phyloP scores from a whole-genome alignment of 2,329 filamentous ascomycete genomes.

The Niveomyces coronatus region DNA sequence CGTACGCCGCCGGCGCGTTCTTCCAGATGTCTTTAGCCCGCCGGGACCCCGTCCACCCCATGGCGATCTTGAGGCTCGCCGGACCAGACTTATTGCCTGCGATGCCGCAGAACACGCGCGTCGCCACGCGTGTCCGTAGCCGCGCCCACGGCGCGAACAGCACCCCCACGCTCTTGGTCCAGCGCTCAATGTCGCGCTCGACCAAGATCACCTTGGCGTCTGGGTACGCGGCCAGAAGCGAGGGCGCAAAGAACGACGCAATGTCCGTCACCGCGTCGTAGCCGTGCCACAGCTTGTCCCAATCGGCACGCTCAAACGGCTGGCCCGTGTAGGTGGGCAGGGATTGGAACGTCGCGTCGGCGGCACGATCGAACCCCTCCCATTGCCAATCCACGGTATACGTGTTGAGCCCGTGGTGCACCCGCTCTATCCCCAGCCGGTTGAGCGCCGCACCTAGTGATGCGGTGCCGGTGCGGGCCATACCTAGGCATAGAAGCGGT shows the following conservation, averaged over 20 bases:
- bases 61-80: conserved; percentile 8
- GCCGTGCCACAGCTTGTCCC: conserved; percentile 17
- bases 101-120: not conserved
- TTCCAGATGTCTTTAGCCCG: conserved; percentile 1
- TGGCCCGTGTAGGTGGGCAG: conserved; percentile 14
- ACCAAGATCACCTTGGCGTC: conserved; percentile 20
- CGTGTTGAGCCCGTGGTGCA: conserved; percentile 9
- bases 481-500: conserved; percentile 10
- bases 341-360: conserved; percentile 8
- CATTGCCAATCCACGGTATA: not conserved
- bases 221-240: conserved; percentile 18
- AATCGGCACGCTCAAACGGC: conserved; percentile 13
- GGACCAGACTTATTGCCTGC: not conserved
- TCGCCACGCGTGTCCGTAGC: not conserved
- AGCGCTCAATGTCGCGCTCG: conserved; percentile 18
- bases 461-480: conserved; percentile 12
- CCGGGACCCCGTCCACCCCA: conserved; percentile 10
- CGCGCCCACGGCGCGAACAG: conserved; percentile 11
- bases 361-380: not conserved
- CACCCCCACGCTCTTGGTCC: conserved; percentile 15
- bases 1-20: conserved; percentile 14
- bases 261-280: conserved; percentile 20
- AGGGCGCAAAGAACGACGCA: conserved; percentile 14
- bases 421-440: conserved; percentile 8
- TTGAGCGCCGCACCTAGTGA: conserved; percentile 10